Conservation (phyloP, 805 yeast genomes). For the Saturnispora bothae region DNA sequence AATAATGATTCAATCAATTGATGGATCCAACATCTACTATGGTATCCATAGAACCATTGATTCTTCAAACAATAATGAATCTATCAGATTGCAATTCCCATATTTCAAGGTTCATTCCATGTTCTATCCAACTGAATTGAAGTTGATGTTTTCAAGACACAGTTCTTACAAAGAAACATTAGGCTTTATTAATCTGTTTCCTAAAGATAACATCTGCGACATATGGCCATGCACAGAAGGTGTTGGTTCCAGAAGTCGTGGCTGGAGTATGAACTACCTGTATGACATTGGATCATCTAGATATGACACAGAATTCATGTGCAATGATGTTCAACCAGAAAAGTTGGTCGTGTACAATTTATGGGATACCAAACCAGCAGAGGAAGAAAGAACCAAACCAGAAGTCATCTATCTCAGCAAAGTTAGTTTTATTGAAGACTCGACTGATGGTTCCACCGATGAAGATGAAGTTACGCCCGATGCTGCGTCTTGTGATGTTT, state of each 20-base stretch:
- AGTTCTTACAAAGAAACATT: conserved; percentile 14
- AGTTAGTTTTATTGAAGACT: background rate
- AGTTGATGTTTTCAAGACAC: conserved; percentile 15
- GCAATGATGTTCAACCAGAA: background rate
- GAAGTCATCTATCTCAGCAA: background rate
- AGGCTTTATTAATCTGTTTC: conserved; percentile 11
- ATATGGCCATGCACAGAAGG: conserved; percentile 15
- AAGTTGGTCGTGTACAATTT: conserved; percentile 1
- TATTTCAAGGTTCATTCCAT: background rate
- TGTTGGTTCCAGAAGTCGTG: conserved; percentile 9
- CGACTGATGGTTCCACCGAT: background rate
- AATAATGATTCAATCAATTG: background rate
- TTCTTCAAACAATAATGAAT: background rate
- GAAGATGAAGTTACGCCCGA: background rate
- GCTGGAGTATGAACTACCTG: conserved; percentile 12
- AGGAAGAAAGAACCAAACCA: background rate
- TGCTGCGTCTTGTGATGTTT: background rate
- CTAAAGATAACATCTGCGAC: conserved; percentile 7
- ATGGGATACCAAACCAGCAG: conserved; percentile 1
- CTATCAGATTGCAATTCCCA: conserved; percentile 1
- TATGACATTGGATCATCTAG: conserved; percentile 5
- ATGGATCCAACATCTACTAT: background rate
- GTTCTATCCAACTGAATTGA: conserved; percentile 9
- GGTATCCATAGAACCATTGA: conserved; percentile 1
- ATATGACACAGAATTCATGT: conserved; percentile 5